Conservation (phyloP, 1,284 basidiomycete species). For the Heterobasidion occidentale region DNA sequence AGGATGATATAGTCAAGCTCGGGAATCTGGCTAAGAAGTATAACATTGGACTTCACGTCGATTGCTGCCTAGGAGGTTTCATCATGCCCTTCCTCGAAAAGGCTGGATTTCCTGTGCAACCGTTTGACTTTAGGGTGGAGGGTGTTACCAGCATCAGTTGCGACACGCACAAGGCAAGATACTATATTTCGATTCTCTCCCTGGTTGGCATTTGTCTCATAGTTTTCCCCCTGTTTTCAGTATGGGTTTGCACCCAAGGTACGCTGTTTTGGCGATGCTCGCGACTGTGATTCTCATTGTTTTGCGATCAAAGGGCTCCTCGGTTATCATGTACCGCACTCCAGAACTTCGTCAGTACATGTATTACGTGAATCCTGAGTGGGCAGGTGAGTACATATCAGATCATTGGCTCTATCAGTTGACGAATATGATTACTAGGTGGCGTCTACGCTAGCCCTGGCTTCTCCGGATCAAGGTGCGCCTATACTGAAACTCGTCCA, state of each 20-base stretch:
- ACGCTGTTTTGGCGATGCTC: slow-evolving; percentile 9
- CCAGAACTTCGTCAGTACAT: slow-evolving; percentile 70
- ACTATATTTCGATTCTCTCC: slow-evolving; percentile 1
- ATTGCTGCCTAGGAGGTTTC: slow-evolving; percentile 90
- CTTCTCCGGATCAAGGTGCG: slow-evolving; percentile 82
- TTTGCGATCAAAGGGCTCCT: slow-evolving; percentile 57
- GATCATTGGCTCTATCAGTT: slow-evolving; percentile 3
- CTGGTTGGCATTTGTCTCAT: not conserved
- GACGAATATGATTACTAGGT: slow-evolving; percentile 26
- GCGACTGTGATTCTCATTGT: not conserved
- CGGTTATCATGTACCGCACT: slow-evolving; percentile 87
- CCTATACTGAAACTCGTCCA: not conserved
- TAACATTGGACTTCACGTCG: slow-evolving; percentile 87
- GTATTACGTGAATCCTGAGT: slow-evolving; percentile 78
- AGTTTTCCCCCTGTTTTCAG: slow-evolving; percentile 25
- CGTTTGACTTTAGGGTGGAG: slow-evolving; percentile 83
- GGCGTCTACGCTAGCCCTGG: slow-evolving; percentile 82
- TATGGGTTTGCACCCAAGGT: slow-evolving; percentile 85
- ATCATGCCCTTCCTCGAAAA: slow-evolving; percentile 84
- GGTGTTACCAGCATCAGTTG: slow-evolving; percentile 90
- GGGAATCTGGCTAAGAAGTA: slow-evolving; percentile 69
- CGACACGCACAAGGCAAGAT: slow-evolving; percentile 80
- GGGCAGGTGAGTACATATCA: slow-evolving; percentile 47
- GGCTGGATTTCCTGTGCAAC: slow-evolving; percentile 30
- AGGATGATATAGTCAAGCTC: slow-evolving; percentile 84